A percentile compares a stretch with the other conserved stretches of the same genome.
Conservation (phyloP, 2,329 filamentous ascomycete genomes). For the Alternaria alternata region DNA sequence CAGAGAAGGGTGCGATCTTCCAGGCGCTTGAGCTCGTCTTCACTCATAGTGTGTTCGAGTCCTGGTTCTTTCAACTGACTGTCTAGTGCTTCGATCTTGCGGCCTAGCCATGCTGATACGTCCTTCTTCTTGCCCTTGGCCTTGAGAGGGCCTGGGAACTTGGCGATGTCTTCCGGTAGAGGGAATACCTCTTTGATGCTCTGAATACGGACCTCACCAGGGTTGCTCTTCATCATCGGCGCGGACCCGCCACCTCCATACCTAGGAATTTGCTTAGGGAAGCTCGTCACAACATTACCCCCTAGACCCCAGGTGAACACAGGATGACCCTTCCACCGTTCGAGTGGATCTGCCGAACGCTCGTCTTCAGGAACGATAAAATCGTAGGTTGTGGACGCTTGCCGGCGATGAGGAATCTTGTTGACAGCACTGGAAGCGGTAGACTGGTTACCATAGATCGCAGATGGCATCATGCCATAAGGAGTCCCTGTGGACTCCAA, state of each 20-base stretch:
- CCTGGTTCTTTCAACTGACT: constrained; percentile 54
- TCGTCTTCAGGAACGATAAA: constrained; percentile 66
- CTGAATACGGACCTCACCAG: constrained; percentile 82
- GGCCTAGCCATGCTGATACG: constrained; percentile 77
- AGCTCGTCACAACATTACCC: constrained; percentile 81
- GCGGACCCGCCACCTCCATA: constrained; percentile 77
- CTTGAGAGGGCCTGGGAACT: constrained; percentile 89
- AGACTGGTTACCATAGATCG: constrained; percentile 45
- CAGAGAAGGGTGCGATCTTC: constrained; percentile 85
- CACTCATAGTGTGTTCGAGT: constrained; percentile 60
- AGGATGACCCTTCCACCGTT: constrained; percentile 90
- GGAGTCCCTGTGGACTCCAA: constrained; percentile 64
- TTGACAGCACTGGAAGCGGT: constrained; percentile 27
- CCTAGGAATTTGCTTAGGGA: constrained; percentile 86
- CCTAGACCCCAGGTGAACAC: constrained; percentile 89
- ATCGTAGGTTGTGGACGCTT: constrained; percentile 60
- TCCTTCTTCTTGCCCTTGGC: constrained; percentile 97
- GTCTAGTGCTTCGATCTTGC: constrained; percentile 78
- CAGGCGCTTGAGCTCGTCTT: constrained; percentile 71
- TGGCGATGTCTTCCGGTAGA: constrained; percentile 74
- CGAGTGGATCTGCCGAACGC: constrained; percentile 73
- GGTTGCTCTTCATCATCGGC: constrained; percentile 81
- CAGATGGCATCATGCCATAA: constrained; percentile 56
- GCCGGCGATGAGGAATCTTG: constrained; percentile 45
- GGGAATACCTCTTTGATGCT: constrained; percentile 77